Evolutionary conservation across 495 filamentous ascomycete species (phyloP).

Genomic region (Tuber calosporum): DNA sequence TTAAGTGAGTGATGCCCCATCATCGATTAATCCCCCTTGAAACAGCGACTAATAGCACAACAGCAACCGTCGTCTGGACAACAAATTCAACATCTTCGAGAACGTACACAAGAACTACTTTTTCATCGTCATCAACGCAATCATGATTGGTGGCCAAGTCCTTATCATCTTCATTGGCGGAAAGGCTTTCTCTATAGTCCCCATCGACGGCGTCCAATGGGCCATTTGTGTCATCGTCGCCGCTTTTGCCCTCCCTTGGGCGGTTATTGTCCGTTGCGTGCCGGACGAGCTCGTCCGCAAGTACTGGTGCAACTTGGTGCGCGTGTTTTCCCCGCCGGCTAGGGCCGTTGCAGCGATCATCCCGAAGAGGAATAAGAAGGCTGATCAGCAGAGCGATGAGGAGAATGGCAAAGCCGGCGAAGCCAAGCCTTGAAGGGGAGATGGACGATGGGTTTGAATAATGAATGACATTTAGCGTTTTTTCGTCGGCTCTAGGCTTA

Average conservation of each 20-base stretch:
- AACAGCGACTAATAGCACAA: conserved; percentile 39
- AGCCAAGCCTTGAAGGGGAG: conserved; percentile 9
- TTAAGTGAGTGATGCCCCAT: conserved; percentile 57
- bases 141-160: conserved; percentile 74
- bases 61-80: conserved; percentile 78
- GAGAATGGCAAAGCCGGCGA: conserved; percentile 32
- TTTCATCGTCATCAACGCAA: conserved; percentile 71
- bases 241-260: conserved; percentile 64
- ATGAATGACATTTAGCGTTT: conserved; percentile 6
- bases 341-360: conserved; percentile 9
- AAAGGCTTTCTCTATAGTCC: conserved; percentile 63
- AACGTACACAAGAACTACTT: conserved; percentile 69
- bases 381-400: conserved; percentile 16
- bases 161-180: conserved; percentile 74
- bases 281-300: conserved; percentile 53
- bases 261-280: conserved; percentile 61
- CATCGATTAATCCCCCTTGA: background rate
- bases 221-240: conserved; percentile 66
- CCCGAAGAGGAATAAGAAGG: conserved; percentile 20
- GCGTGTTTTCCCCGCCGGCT: conserved; percentile 20
- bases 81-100: conserved; percentile 83
- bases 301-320: conserved; percentile 36
- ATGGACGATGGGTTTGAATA: background rate
- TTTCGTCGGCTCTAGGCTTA: conserved; percentile 9
- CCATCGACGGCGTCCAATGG: conserved; percentile 63